Evolutionary conservation across 2,329 filamentous ascomycete genomes (phyloP), one percentile per base, ranked within the genome.

Genomic region (Diaporthe citri): DNA sequence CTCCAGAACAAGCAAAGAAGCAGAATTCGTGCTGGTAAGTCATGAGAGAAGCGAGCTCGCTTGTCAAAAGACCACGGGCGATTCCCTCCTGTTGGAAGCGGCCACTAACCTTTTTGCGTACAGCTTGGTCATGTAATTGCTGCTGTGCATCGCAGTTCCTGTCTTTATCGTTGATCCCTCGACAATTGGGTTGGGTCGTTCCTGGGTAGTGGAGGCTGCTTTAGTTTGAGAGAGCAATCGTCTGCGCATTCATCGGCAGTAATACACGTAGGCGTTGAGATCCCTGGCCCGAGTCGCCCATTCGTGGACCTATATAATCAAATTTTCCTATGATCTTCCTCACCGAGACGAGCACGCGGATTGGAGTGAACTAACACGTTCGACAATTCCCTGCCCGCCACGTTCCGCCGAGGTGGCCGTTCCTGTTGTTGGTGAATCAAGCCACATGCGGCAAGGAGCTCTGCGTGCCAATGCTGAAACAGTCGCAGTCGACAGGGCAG

Each of bases 11-110:
- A 88, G 93, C 93, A 81, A 95, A 95, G 89, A 94, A 94, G 86
- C 92, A 94, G 83, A 95, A 95, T 85, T 93, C 92, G 34, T 95
- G 93, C 89, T 94, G 93, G 75, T 76, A 75, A 72, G 75, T 75
- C 2, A 17, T n/a, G 4, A 12, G 10, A n/a, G 17, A 0, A 28
- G 20, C 15, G 20, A 22, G 25, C 71, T 34, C 48, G 8, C 10
- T 43, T 5, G 25, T 2, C 17, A 6, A n/a, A 39, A 48, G 20
- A 60, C 20, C 17, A 20, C 5, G 17, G 17, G n/a, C 31, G 4
- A 39, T n/a, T 34, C 1, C n/a, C 13, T 2, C 25, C 17, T 10
- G 4, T 6, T 13, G 25, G 7, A 28, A 43, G 7, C 20, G 17
- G 9, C n/a, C 4, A 25, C 73, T 75, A 41, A 75, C 41, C 6